Evolutionary conservation across 768 basidiomycete species (phyloP).

Genomic region (Hypholoma sublateritium): DNA sequence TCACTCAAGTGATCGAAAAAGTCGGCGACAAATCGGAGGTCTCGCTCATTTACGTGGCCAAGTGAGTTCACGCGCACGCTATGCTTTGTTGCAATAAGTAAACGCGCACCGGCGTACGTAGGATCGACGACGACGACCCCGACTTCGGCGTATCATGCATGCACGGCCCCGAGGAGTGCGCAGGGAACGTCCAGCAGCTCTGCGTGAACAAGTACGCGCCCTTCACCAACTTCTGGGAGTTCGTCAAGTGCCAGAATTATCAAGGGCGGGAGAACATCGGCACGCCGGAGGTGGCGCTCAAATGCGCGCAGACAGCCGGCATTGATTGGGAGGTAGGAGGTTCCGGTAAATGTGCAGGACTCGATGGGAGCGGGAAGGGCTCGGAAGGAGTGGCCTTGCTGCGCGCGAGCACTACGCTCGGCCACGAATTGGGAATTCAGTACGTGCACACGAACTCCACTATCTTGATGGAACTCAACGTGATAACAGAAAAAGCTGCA

Average conservation of each 20-base stretch:
- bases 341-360: constrained; percentile 58
- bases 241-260: constrained; percentile 79
- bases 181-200: constrained; percentile 86
- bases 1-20: constrained; percentile 66
- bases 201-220: constrained; percentile 68
- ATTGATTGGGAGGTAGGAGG: constrained; percentile 69
- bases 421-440: constrained; percentile 52
- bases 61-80: constrained; percentile 41
- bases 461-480: not conserved
- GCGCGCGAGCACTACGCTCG: constrained; percentile 52
- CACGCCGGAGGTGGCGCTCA: constrained; percentile 55
- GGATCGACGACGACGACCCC: constrained; percentile 63
- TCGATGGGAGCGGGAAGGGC: constrained; percentile 61
- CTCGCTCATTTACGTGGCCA: constrained; percentile 70
- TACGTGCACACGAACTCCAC: constrained; percentile 27
- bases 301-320: constrained; percentile 62
- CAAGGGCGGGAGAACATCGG: constrained; percentile 66
- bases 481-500: constrained; percentile 75
- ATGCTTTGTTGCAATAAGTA: not conserved
- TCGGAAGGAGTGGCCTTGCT: constrained; percentile 66
- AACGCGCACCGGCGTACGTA: constrained; percentile 33
- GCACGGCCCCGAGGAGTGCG: constrained; percentile 82
- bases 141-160: constrained; percentile 78
- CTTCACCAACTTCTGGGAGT: constrained; percentile 73
- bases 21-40: constrained; percentile 68